Conservation (phyloP, 768 basidiomycete genomes). For the Hypholoma fasciculare region DNA sequence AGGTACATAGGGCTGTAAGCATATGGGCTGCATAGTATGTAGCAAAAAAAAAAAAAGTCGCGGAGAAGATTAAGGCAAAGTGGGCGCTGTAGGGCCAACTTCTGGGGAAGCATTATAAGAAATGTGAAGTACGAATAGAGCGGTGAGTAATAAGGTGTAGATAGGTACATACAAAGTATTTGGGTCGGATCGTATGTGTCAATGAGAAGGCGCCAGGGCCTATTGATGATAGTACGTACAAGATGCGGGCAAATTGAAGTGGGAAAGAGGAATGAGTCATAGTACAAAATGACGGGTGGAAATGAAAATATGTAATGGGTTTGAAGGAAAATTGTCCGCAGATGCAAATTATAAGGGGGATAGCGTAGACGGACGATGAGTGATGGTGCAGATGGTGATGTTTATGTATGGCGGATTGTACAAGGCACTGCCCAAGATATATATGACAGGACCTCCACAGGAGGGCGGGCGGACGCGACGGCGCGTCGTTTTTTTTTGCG, state of each 20-base stretch:
- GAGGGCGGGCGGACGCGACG: background rate
- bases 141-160: background rate
- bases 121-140: background rate
- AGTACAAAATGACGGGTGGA: slow-evolving; percentile 3
- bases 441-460: background rate
- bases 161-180: slow-evolving; percentile 16
- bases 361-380: background rate
- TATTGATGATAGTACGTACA: slow-evolving; percentile 5
- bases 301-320: background rate
- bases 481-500: background rate
- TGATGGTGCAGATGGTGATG: background rate
- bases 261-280: slow-evolving; percentile 3
- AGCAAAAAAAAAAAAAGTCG: background rate
- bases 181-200: slow-evolving; percentile 1
- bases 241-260: background rate
- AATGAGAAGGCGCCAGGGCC: slow-evolving; percentile 1
- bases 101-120: background rate
- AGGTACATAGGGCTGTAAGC: background rate
- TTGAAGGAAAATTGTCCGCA: background rate
- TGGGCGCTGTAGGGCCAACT: background rate
- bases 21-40: background rate
- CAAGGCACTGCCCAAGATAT: slow-evolving; percentile 16
- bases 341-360: slow-evolving; percentile 1
- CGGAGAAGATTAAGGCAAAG: background rate
- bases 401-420: slow-evolving; percentile 3